Percentiles rank a stretch among this genome's conserved stretches.
Conservation (phyloP, 768 basidiomycete species). For the Suillus sp. region DNA sequence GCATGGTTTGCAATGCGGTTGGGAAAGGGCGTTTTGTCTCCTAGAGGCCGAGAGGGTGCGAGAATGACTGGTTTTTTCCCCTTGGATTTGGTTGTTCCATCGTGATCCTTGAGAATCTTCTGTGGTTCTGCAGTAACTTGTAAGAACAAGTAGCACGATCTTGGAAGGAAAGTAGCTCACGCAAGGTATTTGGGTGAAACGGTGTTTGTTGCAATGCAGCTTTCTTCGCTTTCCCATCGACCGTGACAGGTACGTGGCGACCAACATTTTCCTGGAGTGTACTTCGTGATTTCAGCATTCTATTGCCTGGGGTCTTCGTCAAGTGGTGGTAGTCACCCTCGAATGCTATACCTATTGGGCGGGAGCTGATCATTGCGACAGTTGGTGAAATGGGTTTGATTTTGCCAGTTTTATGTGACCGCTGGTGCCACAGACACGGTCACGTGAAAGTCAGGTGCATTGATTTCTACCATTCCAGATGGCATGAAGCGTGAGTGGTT, state of each 20-base stretch:
- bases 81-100: constrained; percentile 20
- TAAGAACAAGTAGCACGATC: background rate
- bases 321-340: constrained; percentile 25
- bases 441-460: constrained; percentile 25
- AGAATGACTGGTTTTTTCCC: constrained; percentile 21
- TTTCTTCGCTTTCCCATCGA: constrained; percentile 50
- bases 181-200: constrained; percentile 31
- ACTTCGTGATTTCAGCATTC: constrained; percentile 38
- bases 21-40: constrained; percentile 77
- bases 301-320: constrained; percentile 60
- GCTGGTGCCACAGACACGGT: constrained; percentile 20
- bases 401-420: constrained; percentile 5
- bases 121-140: background rate
- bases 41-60: constrained; percentile 49
- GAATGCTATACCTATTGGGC: constrained; percentile 29
- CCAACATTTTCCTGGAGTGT: constrained; percentile 53
- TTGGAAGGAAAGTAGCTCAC: constrained; percentile 18
- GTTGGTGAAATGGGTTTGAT: constrained; percentile 7
- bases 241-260: constrained; percentile 42
- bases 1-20: constrained; percentile 48
- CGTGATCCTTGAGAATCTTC: background rate
- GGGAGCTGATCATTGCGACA: constrained; percentile 29
- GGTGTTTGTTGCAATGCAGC: constrained; percentile 37
- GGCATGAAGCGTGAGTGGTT: constrained; percentile 61
- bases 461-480: constrained; percentile 2